These are phyloP conservation scores for Brasilioporus rufonigricans DNA, from an alignment of 768 basidiomycete species.

Conservation along the genomic window DNA sequence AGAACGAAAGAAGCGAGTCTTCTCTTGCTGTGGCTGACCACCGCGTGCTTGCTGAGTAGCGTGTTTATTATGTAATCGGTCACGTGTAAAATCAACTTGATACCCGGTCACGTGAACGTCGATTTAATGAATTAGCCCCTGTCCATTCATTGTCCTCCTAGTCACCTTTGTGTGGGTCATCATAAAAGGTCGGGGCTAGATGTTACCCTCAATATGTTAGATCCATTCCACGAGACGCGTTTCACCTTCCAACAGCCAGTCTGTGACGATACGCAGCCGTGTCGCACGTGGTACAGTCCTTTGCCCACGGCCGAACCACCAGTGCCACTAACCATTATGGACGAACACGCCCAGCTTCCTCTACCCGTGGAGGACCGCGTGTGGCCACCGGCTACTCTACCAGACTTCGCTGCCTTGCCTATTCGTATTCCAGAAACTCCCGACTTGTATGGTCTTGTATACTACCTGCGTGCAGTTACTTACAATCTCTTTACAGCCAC, in stretches of 20 bases:
- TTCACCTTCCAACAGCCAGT: too few species aligned
- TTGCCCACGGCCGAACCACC: too few species aligned
- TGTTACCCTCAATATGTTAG: too few species aligned
- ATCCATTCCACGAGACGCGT: too few species aligned
- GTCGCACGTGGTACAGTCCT: too few species aligned
- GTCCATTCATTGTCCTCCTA: neutral
- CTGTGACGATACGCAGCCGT: too few species aligned
- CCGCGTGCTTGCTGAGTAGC: conserved; percentile 18
- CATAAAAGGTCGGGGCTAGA: neutral
- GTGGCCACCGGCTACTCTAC: too few species aligned
- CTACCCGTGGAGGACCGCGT: neutral
- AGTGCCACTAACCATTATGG: neutral
- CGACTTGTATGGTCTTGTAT: neutral
- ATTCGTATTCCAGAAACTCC: neutral
- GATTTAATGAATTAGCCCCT: conserved; percentile 15
- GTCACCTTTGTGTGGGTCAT: neutral
- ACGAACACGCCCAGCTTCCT: neutral
- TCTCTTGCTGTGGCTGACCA: conserved; percentile 12
- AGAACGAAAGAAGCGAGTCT: neutral
- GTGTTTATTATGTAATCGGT: conserved; percentile 32
- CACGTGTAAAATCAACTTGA: conserved; percentile 28
- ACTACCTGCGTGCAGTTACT: neutral
- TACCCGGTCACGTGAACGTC: conserved; percentile 19
- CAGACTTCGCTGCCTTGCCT: neutral
- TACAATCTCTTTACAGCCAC: neutral